Percentiles rank a stretch among this genome's conserved stretches.
These are phyloP conservation scores for Chaetomium strumarium DNA, from an alignment of 2,329 filamentous ascomycete species.

Conservation along the genomic window DNA sequence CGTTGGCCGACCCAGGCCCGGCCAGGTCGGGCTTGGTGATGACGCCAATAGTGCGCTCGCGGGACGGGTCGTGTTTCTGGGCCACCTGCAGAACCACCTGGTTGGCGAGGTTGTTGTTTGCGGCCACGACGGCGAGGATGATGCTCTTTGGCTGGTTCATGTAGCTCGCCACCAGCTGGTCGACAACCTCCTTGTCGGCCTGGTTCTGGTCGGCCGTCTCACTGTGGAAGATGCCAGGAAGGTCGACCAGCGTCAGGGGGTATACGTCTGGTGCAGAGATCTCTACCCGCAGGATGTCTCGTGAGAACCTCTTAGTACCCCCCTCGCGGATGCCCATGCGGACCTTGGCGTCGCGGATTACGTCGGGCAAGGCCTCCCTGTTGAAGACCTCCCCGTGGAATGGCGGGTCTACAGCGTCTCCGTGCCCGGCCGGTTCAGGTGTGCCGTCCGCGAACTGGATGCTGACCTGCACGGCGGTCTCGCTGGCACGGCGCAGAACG, in stretches of 20 bases:
- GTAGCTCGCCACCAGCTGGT: constrained; percentile 46
- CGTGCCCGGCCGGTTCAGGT: not conserved
- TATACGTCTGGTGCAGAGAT: constrained; percentile 40
- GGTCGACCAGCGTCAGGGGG: constrained; percentile 52
- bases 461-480: constrained; percentile 12
- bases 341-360: constrained; percentile 37
- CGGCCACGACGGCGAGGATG: constrained; percentile 52
- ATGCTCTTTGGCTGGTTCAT: constrained; percentile 52
- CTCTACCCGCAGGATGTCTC: constrained; percentile 31
- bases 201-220: constrained; percentile 38
- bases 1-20: constrained; percentile 31
- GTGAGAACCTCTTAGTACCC: constrained; percentile 5
- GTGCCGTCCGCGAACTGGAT: constrained; percentile 5
- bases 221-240: constrained; percentile 50
- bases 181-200: constrained; percentile 39
- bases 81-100: constrained; percentile 50
- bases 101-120: constrained; percentile 50
- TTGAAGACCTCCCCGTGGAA: constrained; percentile 15
- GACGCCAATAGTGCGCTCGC: constrained; percentile 45
- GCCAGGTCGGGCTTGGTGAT: constrained; percentile 49
- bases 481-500: not conserved
- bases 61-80: constrained; percentile 29
- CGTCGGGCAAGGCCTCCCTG: constrained; percentile 26
- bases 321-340: constrained; percentile 42
- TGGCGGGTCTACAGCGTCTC: not conserved